A percentile compares a stretch with the other conserved stretches of the same genome.
Evolutionary conservation across 768 basidiomycete species (phyloP).

Genomic region (Termitomyces sp.): DNA sequence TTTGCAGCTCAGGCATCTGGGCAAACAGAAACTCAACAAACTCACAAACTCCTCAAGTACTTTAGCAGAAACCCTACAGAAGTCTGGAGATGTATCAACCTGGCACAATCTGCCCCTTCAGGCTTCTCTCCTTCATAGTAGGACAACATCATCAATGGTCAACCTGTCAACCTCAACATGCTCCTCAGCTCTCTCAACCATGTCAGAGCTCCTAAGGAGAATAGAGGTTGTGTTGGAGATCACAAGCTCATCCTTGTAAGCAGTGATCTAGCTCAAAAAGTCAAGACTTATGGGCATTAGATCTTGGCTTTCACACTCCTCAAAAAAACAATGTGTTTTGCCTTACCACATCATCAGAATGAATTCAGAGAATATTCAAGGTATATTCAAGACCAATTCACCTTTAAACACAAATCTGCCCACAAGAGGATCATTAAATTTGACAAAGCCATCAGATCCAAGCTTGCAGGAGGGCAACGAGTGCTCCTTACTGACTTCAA

Average conservation of each 20-base stretch:
- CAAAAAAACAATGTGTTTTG: slow-evolving; percentile 15
- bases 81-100: not conserved
- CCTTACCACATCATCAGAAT: slow-evolving; percentile 19
- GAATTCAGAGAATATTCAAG: slow-evolving; percentile 13
- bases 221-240: slow-evolving; percentile 8
- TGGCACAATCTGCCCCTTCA: not conserved
- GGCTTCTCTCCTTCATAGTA: slow-evolving; percentile 3
- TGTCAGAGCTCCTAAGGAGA: slow-evolving; percentile 13
- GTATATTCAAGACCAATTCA: slow-evolving; percentile 22
- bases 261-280: not conserved
- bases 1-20: no score
- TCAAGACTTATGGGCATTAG: not conserved
- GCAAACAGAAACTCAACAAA: no score
- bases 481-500: slow-evolving; percentile 18
- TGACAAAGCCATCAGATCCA: slow-evolving; percentile 21
- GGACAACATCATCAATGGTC: not conserved
- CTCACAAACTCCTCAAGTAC: not conserved
- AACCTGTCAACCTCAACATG: not conserved
- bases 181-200: slow-evolving; percentile 9
- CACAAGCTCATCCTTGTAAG: slow-evolving; percentile 9
- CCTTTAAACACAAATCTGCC: not conserved
- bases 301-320: slow-evolving; percentile 14
- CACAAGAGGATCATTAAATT: slow-evolving; percentile 21
- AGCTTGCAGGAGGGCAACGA: slow-evolving; percentile 9
- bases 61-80: not conserved